Evolutionary conservation across 768 basidiomycete genomes (phyloP).

Genomic region (Suillus paluster): DNA sequence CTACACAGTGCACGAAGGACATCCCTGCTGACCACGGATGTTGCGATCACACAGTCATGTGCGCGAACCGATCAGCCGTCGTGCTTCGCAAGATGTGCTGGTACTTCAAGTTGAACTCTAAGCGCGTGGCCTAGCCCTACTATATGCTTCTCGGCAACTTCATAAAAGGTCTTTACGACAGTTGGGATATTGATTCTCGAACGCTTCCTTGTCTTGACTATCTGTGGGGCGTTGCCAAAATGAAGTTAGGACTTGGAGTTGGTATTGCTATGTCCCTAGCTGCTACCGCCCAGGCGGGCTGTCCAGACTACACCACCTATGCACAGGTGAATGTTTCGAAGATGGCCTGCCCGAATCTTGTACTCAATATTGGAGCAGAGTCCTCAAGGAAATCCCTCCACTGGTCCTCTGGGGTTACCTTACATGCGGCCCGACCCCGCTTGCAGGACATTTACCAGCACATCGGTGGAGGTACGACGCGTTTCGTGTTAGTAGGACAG

Average conservation of each 20-base stretch:
- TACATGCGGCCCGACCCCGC: constrained; percentile 72
- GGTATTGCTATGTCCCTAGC: constrained; percentile 25
- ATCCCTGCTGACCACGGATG: not conserved
- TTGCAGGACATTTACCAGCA: constrained; percentile 79
- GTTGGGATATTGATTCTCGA: constrained; percentile 11
- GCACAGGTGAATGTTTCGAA: constrained; percentile 47
- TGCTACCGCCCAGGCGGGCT: constrained; percentile 38
- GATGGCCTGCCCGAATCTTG: not conserved
- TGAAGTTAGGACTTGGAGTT: constrained; percentile 29
- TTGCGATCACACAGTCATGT: not conserved
- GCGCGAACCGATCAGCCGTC: not conserved
- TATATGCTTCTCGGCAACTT: constrained; percentile 15
- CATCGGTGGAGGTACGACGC: constrained; percentile 67
- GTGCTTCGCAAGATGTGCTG: not conserved
- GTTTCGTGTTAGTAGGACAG: constrained; percentile 1
- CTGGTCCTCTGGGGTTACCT: constrained; percentile 65
- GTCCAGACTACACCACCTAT: constrained; percentile 66
- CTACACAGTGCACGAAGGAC: not conserved
- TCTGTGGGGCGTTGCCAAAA: constrained; percentile 16
- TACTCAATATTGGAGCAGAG: constrained; percentile 39
- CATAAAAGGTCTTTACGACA: constrained; percentile 11
- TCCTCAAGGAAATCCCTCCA: constrained; percentile 63
- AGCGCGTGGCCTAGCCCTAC: not conserved
- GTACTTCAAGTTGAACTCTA: not conserved
- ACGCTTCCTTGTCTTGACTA: constrained; percentile 6